phyloP scores from a whole-genome alignment of 1,284 basidiomycete genomes.

The Leccinum subspadiceum region DNA sequence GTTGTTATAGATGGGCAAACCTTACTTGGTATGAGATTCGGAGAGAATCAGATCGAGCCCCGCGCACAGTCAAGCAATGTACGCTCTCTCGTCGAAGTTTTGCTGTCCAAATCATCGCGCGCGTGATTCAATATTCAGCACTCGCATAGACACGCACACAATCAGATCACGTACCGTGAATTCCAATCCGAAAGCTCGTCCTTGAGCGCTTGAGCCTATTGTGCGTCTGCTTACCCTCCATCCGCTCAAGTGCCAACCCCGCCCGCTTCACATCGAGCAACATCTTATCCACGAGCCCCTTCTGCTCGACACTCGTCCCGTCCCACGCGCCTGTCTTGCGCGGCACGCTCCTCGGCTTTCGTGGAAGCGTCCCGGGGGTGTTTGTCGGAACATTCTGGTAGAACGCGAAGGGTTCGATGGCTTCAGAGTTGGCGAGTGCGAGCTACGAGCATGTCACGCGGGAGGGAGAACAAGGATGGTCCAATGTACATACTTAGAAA shows the following conservation, averaged over 20 bases:
- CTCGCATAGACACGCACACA: background rate
- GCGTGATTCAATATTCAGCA: background rate
- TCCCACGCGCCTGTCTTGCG: constrained; percentile 55
- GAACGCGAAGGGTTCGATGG: constrained; percentile 66
- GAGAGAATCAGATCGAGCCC: constrained; percentile 40
- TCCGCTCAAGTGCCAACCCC: constrained; percentile 67
- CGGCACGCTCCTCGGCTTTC: constrained; percentile 65
- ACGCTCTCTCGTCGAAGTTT: too few species aligned
- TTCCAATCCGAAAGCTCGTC: constrained; percentile 72
- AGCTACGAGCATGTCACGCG: constrained; percentile 26
- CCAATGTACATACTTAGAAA: constrained; percentile 37
- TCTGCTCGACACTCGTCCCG: constrained; percentile 60
- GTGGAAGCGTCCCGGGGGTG: constrained; percentile 72
- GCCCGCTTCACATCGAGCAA: constrained; percentile 73
- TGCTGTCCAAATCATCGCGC: too few species aligned
- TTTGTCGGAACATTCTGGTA: constrained; percentile 69
- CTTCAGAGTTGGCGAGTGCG: constrained; percentile 58
- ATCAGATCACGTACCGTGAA: constrained; percentile 55
- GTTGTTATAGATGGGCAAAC: constrained; percentile 34
- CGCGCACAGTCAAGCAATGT: too few species aligned
- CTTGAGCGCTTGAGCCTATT: constrained; percentile 44
- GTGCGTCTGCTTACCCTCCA: constrained; percentile 52
- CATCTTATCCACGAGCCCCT: constrained; percentile 75
- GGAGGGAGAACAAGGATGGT: constrained; percentile 23
- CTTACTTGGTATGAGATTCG: constrained; percentile 38